These are phyloP conservation scores for Trifolium dubium DNA, from an alignment of 306 rosid genomes.

Conservation along the genomic window DNA sequence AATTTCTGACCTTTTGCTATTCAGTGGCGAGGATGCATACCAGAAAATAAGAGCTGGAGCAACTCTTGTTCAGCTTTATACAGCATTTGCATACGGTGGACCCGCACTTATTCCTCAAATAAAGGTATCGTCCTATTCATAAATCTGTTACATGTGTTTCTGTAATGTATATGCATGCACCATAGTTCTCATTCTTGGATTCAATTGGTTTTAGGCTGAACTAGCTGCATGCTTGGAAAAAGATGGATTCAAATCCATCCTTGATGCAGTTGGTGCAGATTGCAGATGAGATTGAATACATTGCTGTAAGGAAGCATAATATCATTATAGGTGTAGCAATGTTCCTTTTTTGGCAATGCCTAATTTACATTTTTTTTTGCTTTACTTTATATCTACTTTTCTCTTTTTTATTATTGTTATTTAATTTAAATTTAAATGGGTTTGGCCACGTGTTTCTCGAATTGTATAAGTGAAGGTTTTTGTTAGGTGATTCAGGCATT, in stretches of 20 bases:
- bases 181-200: slow-evolving; percentile 30
- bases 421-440: slow-evolving; percentile 27
- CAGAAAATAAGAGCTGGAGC: slow-evolving; percentile 91
- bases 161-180: slow-evolving; percentile 32
- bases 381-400: slow-evolving; percentile 14
- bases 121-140: slow-evolving; percentile 62
- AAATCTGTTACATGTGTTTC: slow-evolving; percentile 17
- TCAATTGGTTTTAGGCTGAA: slow-evolving; percentile 64
- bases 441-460: slow-evolving; percentile 37
- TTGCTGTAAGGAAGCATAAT: slow-evolving; percentile 27
- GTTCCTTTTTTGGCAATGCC: slow-evolving; percentile 29
- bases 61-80: slow-evolving; percentile 90
- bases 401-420: neutral
- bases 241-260: slow-evolving; percentile 86
- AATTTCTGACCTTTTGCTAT: slow-evolving; percentile 35
- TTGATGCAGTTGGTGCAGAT: slow-evolving; percentile 94
- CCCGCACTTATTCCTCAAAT: slow-evolving; percentile 96
- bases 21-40: slow-evolving; percentile 96
- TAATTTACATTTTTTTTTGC: slow-evolving; percentile 36
- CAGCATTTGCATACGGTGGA: slow-evolving; percentile 92
- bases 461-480: slow-evolving; percentile 35
- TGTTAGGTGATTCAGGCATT: slow-evolving; percentile 15
- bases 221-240: slow-evolving; percentile 83
- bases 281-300: slow-evolving; percentile 50
- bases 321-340: slow-evolving; percentile 26